phyloP scores from a whole-genome alignment of 2,329 filamentous ascomycete genomes.

The Ceratocystis destructans region DNA sequence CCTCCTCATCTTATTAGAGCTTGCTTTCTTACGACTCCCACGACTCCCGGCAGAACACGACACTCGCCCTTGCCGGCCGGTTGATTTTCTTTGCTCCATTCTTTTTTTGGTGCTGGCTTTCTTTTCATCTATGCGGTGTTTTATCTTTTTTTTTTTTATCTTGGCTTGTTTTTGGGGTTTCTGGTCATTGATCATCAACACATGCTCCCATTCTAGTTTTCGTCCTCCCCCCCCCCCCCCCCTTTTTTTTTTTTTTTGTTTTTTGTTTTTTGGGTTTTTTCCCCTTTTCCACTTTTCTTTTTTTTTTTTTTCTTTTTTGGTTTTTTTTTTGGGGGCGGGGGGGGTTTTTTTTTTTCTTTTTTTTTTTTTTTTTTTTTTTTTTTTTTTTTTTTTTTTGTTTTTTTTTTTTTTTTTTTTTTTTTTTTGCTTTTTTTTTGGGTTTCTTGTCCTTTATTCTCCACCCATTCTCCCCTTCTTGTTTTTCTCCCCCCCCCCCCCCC shows the following conservation, averaged over 20 bases:
- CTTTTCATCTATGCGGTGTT: slow-evolving; percentile 15
- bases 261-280: no score
- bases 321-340: no score
- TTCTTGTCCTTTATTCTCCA: no score
- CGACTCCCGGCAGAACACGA: background rate
- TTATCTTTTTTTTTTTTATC: slow-evolving; percentile 13
- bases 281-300: no score
- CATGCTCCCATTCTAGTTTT: background rate
- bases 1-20: slow-evolving; percentile 4
- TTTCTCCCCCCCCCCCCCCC: background rate
- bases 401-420: no score
- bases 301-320: no score
- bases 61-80: background rate
- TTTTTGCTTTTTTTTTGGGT: no score
- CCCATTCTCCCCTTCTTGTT: no score
- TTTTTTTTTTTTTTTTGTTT: no score
- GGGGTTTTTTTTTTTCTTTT: no score
- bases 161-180: slow-evolving; percentile 1
- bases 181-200: background rate
- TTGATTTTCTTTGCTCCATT: background rate
- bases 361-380: no score
- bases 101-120: background rate
- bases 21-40: background rate
- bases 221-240: background rate
- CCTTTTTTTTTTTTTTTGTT: no score